phyloP scores from a whole-genome alignment of 2,329 filamentous ascomycete genomes.

The Claviceps maximensis region DNA sequence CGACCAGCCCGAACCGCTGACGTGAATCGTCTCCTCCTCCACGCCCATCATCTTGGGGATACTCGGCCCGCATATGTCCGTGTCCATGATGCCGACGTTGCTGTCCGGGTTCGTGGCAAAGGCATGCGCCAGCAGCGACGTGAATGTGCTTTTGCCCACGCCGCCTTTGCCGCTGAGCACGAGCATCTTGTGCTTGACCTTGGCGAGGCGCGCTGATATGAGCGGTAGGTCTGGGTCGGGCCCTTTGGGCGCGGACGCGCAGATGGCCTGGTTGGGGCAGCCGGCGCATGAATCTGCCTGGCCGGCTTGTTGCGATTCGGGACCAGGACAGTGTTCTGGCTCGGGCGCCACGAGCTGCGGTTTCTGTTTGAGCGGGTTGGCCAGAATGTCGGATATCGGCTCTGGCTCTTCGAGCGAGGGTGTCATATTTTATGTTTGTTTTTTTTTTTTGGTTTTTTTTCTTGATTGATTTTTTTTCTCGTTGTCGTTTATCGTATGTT shows the following conservation, averaged over 20 bases:
- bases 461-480: too few relatives aligned
- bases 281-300: slow-evolving; percentile 76
- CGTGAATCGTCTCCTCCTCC: slow-evolving; percentile 83
- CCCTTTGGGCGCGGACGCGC: slow-evolving; percentile 85
- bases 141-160: slow-evolving; percentile 93
- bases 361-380: slow-evolving; percentile 62
- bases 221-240: slow-evolving; percentile 87
- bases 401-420: slow-evolving; percentile 65
- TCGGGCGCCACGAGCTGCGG: slow-evolving; percentile 87
- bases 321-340: slow-evolving; percentile 92
- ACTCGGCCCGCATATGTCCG: slow-evolving; percentile 89
- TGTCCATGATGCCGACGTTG: slow-evolving; percentile 91
- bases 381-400: slow-evolving; percentile 53
- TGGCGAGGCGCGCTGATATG: slow-evolving; percentile 69
- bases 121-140: slow-evolving; percentile 73
- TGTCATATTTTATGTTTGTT: slow-evolving; percentile 44
- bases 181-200: slow-evolving; percentile 82
- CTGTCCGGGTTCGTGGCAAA: slow-evolving; percentile 70
- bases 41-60: slow-evolving; percentile 99
- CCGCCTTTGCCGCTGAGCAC: slow-evolving; percentile 91
- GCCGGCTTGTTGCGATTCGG: slow-evolving; percentile 60
- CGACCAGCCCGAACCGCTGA: slow-evolving; percentile 79
- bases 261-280: slow-evolving; percentile 92
- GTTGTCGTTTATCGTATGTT: too few relatives aligned
- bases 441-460: neutral